Conservation (phyloP, 768 basidiomycete genomes). For the Lactifluus echinatus region DNA sequence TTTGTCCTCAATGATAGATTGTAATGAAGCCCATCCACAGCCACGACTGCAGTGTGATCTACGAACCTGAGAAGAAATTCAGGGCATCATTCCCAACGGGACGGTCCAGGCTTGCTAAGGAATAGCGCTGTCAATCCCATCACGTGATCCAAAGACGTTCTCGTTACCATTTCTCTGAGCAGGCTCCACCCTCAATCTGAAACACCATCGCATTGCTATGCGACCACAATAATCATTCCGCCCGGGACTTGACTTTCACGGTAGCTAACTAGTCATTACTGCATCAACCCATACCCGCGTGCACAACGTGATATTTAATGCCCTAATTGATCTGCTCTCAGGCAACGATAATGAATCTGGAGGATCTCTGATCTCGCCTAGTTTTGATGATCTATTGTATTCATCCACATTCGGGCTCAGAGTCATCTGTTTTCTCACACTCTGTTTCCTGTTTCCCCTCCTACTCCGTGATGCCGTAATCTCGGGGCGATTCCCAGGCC, state of each 20-base stretch:
- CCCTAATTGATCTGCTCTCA: neutral
- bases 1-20: neutral
- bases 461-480: neutral
- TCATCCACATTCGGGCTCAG: neutral
- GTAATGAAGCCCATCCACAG: neutral
- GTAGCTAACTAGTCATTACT: neutral
- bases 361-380: neutral
- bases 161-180: neutral
- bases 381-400: neutral
- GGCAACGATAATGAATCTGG: neutral
- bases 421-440: neutral
- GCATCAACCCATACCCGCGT: neutral
- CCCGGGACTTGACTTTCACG: neutral
- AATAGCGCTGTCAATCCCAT: neutral
- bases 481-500: neutral
- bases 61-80: neutral
- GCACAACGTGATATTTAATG: slow-evolving; percentile 9
- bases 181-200: slow-evolving; percentile 1
- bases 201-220: slow-evolving; percentile 13
- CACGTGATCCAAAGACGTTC: neutral
- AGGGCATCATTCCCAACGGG: neutral
- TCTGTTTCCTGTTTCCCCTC: neutral
- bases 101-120: neutral
- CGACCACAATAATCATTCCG: slow-evolving; percentile 3
- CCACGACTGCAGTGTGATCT: neutral